phyloP scores from a whole-genome alignment of 2,329 filamentous ascomycete genomes.

The Colletotrichum liriopes region DNA sequence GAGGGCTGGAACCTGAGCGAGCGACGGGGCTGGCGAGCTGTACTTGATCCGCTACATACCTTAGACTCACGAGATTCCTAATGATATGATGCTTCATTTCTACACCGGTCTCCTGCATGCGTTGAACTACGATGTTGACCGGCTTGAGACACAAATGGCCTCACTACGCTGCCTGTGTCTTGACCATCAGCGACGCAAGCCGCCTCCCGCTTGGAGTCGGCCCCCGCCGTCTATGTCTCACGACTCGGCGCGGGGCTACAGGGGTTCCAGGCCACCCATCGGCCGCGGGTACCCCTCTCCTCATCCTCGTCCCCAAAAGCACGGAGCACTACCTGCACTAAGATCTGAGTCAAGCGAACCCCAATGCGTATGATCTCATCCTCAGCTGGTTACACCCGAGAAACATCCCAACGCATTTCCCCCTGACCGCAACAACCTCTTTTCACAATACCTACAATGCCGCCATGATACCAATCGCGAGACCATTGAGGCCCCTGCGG shows the following conservation, averaged over 20 bases:
- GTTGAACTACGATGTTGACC: neutral
- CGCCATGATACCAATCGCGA: constrained; percentile 60
- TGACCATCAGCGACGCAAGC: constrained; percentile 2
- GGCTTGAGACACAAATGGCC: neutral
- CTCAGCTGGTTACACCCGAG: constrained; percentile 5
- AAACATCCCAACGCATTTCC: neutral
- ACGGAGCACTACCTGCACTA: constrained; percentile 23
- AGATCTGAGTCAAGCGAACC: constrained; percentile 27
- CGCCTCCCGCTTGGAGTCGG: constrained; percentile 29
- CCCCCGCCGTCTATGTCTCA: constrained; percentile 25
- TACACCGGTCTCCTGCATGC: neutral
- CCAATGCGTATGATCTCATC: constrained; percentile 37
- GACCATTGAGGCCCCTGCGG: constrained; percentile 57
- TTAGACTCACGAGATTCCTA: constrained; percentile 21
- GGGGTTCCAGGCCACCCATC: constrained; percentile 1
- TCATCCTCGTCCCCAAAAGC: constrained; percentile 7
- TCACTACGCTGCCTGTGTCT: neutral
- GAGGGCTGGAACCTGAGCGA: constrained; percentile 41
- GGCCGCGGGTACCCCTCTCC: constrained; percentile 2
- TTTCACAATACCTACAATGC: constrained; percentile 53
- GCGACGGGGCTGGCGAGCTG: constrained; percentile 1
- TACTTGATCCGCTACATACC: constrained; percentile 18
- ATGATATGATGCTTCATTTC: constrained; percentile 25
- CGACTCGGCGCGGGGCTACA: constrained; percentile 23
- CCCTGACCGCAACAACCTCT: constrained; percentile 16